phyloP scores from a whole-genome alignment of 345 rosid species.

The Salix brachista region DNA sequence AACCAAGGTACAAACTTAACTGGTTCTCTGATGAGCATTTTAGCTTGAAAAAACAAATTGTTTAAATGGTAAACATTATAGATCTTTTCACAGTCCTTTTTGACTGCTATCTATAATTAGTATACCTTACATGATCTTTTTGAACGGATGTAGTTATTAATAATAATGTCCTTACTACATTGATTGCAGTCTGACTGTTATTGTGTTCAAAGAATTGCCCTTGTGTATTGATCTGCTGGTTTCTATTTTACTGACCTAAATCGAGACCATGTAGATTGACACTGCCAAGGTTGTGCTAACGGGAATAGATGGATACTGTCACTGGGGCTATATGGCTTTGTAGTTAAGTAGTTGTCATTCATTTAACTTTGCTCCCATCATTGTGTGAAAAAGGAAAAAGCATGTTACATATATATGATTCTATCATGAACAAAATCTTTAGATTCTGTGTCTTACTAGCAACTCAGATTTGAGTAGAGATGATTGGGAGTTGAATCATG shows the following conservation, averaged over 20 bases:
- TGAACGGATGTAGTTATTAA: neutral
- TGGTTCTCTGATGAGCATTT: slow-evolving; percentile 12
- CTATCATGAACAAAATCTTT: neutral
- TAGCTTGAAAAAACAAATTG: neutral
- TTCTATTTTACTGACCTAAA: neutral
- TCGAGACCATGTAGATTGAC: neutral
- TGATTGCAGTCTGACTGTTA: neutral
- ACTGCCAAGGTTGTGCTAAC: neutral
- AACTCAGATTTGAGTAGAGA: neutral
- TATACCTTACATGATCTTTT: neutral
- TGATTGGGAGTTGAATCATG: neutral
- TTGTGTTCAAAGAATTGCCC: neutral
- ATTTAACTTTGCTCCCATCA: neutral
- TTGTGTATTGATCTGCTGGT: neutral
- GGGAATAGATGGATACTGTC: neutral
- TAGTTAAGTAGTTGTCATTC: neutral
- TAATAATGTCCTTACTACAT: neutral
- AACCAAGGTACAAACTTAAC: slow-evolving; percentile 50
- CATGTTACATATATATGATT: neutral
- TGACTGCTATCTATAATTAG: neutral
- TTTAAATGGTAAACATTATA: neutral
- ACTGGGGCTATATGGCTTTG: neutral
- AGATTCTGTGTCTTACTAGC: neutral
- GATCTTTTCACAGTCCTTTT: too few relatives aligned
- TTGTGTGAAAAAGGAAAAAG: neutral